Conservation (phyloP, 2,329 filamentous ascomycete genomes). For the Cladophialophora yegresii region DNA sequence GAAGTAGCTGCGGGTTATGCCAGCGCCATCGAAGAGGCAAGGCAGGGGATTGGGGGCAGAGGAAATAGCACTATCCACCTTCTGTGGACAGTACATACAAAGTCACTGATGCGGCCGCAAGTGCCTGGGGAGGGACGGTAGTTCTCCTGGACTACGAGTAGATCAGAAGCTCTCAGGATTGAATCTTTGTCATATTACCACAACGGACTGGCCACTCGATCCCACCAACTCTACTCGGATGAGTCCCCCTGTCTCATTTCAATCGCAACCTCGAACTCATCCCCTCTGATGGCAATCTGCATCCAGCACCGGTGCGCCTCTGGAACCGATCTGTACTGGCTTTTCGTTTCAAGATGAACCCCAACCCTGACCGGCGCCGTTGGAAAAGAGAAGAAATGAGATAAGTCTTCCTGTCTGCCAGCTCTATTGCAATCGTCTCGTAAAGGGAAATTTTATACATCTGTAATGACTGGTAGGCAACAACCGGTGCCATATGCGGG, state of each 20-base stretch:
- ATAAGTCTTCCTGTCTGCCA: background rate
- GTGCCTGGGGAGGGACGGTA: background rate
- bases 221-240: background rate
- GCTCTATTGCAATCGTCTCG: background rate
- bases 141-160: background rate
- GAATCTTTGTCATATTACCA: background rate
- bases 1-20: too few relatives aligned
- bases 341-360: background rate
- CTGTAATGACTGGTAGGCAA: slow-evolving; percentile 15
- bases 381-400: background rate
- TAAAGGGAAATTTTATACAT: slow-evolving; percentile 7
- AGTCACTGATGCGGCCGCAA: too few relatives aligned
- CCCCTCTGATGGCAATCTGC: background rate
- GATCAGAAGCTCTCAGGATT: background rate
- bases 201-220: background rate
- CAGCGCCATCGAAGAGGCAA: too few relatives aligned
- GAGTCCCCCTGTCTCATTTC: background rate
- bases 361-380: background rate
- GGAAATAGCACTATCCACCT: too few relatives aligned
- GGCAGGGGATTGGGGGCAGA: too few relatives aligned
- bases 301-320: background rate
- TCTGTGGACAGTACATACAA: too few relatives aligned
- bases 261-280: background rate
- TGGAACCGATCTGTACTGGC: background rate
- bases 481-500: background rate